Evolutionary conservation across 495 filamentous ascomycete genomes (phyloP), one percentile per base, ranked within the genome.

Genomic region (Pyronema domesticum): DNA sequence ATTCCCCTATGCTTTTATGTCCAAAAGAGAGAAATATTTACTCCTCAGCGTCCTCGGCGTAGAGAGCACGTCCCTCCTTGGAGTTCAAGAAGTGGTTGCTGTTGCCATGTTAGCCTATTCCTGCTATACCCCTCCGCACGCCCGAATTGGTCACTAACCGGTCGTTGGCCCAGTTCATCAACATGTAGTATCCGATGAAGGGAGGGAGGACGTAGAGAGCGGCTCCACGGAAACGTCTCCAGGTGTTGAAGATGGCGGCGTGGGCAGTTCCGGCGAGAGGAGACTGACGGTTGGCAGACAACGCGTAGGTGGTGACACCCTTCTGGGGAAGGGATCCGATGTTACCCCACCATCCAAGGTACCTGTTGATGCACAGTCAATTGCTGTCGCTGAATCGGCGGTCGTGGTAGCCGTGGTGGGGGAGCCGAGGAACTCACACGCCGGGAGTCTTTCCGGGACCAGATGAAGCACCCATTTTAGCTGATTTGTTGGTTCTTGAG

Each of bases 11-110:
- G 13, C 7, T 23, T 15, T 30, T 15, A 47, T 19, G 10, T 14
- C n/a, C 13, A 14, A 47, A 10, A 47, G 23, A 23, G 17, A 47
- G 23, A n/a, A 19, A n/a, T 14, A 23, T 14, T 47, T 54, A 42
- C 56, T 75, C 72, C 60, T 76, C 71, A 57, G 72, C 71, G 13
- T 62, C 64, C 7, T 68, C 68, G 39, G 55, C 69, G 55, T 79
- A 70, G 65, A 77, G 72, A 51, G 76, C 71, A 57, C 85, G 84
- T 44, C 88, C 88, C 42, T 76, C 74, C 78, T 95, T 95, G 64
- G 85, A 91, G 77, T 93, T 91, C 61, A 91, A 74, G 73, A 81
- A 91, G 65, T 93, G 76, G 73, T 95, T 95, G 68, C 88, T 94
- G 60, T 4, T 7, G 7, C 3, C 11, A 3, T 18, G 36, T 50